Conservation (phyloP, 2,329 filamentous ascomycete genomes). For the Colletotrichum sp. region DNA sequence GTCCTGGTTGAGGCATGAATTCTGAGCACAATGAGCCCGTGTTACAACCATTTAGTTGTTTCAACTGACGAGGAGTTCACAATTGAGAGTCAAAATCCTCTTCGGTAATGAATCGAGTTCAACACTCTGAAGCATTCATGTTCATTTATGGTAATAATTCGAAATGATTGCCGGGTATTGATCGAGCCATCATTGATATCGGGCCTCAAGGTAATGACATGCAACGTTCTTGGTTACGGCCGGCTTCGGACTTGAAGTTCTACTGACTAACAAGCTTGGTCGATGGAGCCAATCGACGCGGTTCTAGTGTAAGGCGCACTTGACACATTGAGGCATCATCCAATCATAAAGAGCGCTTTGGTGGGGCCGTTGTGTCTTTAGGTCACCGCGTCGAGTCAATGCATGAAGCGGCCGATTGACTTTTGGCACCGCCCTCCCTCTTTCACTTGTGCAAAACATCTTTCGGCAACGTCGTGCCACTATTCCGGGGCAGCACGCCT, state of each 20-base stretch:
- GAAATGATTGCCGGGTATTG: accelerated
- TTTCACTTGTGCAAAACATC: not conserved
- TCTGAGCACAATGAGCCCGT: accelerated
- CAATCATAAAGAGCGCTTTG: not conserved
- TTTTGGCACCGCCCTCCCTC: not conserved
- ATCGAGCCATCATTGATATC: not conserved
- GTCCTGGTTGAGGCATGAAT: not conserved
- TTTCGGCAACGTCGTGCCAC: not conserved
- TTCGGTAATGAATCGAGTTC: accelerated
- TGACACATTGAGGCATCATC: not conserved
- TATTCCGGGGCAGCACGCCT: not conserved
- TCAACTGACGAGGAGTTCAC: not conserved
- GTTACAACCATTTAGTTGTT: not conserved
- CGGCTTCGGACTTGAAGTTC: not conserved
- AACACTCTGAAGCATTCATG: not conserved
- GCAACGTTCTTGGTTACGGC: not conserved
- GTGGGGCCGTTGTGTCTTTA: not conserved
- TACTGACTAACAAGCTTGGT: not conserved
- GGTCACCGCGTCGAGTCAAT: not conserved
- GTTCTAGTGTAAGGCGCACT: conserved; percentile 14
- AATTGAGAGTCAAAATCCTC: not conserved
- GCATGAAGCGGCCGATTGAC: not conserved
- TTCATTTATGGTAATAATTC: not conserved
- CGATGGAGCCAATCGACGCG: not conserved
- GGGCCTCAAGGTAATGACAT: not conserved